Base-by-base conservation (phyloP, 2,329 filamentous ascomycete genomes). In the Pseudogymnoascus sp. region DNA sequence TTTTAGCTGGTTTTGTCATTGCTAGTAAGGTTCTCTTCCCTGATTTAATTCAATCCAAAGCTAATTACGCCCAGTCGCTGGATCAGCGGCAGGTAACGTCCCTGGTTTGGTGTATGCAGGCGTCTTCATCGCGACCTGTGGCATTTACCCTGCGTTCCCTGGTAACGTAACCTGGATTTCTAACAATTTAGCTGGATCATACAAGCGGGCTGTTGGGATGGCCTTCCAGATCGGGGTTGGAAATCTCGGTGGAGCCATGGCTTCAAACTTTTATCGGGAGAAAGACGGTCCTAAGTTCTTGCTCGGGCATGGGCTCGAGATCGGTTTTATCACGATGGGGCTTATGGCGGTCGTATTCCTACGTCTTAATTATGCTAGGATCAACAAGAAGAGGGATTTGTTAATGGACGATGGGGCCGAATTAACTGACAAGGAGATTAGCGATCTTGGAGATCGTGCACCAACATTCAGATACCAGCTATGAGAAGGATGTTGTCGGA, bases 211-310 rank as follows among this genome's bases (percentile, higher is more conserved):
- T 8, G 82, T 80, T 0, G 85, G 84, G 1, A 87, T 88, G 80
- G 86, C 84, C 0, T 74, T 88, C 6, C 83, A 86, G 39, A 86
- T 88, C 59, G 82, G 82, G 0, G 67, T 84, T 11, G 85, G 85
- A 0, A 88, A 87, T 61, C 71, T 83, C 2, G 81, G 79, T 11
- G 81, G 81, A 1, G 86, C 86, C 0, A 88, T 90, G 82, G 84
- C 86, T 0, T 86, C 85, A 5, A 90, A 90, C 68, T 89, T 90
- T 67, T 91, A 90, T 67, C 80, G 86, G 2, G 70, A 75, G 23
- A 72, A 70, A 3, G 81, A 84, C 63, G 68, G 69, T 0, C 81
- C 82, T 0, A 74, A 76, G 3, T 83, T 81, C 60, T 73, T 76
- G 3, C 72, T 83, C 0, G 82, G 82, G 0, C 81, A 83, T 64